Conservation (phyloP, 805 yeast species). For the Candida khao-thaluensis region DNA sequence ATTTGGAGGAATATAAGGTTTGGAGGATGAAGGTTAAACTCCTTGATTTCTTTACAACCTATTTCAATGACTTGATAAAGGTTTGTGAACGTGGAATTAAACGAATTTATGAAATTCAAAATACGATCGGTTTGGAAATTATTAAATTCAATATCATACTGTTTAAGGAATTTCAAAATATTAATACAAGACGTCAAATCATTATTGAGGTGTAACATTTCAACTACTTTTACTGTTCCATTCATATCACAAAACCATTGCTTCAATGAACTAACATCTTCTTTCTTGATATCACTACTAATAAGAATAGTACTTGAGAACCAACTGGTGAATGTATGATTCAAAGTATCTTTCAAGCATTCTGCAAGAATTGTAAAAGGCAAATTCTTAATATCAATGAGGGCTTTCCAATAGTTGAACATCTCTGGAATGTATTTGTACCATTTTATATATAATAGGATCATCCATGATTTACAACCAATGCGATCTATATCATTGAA, state of each 20-base stretch:
- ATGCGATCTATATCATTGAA: constrained; percentile 8
- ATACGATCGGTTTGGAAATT: background rate
- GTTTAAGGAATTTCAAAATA: constrained; percentile 5
- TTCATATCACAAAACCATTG: background rate
- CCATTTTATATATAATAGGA: constrained; percentile 2
- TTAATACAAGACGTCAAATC: constrained; percentile 13
- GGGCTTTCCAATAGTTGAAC: constrained; percentile 3
- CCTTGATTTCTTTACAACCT: constrained; percentile 2
- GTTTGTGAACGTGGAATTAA: constrained; percentile 7
- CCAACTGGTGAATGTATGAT: constrained; percentile 8
- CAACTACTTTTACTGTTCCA: background rate
- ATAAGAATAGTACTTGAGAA: constrained; percentile 8
- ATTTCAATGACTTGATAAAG: constrained; percentile 9
- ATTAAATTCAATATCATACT: constrained; percentile 2
- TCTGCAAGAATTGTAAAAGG: background rate
- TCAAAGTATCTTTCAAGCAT: constrained; percentile 5
- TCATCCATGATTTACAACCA: constrained; percentile 3
- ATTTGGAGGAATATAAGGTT: constrained; percentile 12
- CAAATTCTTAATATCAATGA: background rate
- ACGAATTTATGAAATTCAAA: constrained; percentile 4
- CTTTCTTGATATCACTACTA: background rate
- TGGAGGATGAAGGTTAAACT: constrained; percentile 3
- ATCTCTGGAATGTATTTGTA: background rate
- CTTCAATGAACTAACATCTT: constrained; percentile 2
- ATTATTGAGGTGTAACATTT: constrained; percentile 6